Evolutionary conservation across 78 protist genomes (phyloP), one percentile per base, ranked within the genome.

Genomic region (Corallochytrium limacisporum): DNA sequence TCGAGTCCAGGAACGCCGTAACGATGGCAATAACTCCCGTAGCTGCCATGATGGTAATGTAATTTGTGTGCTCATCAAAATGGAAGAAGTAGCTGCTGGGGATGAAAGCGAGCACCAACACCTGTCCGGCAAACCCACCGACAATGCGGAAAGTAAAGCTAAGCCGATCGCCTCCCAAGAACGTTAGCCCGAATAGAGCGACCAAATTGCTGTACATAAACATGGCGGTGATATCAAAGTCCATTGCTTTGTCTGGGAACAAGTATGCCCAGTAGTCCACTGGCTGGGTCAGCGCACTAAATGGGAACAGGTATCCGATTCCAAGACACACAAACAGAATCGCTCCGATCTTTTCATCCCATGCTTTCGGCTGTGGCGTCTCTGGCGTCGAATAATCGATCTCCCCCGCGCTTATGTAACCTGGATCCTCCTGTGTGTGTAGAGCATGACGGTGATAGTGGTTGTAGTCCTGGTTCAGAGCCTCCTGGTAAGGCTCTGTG

Each of bases 1-100:
- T 54, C 15, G 69, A 65, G 32, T 65, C 69, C 57, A 65, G 9
- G 24, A 65, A 33, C 36, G 69, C 69, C n/a, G 69, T 65, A 16
- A 65, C 32, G 22, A 65, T 65, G 15, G 69, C 69, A 16, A 65
- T 48, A 6, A 46, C 42, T 6, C 51, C 69, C 24, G 69, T 65
- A 33, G 69, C 37, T 20, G 54, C 59, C 16, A 38, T 43, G 26
- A 65, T 12, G 15, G 40, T 26, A 31, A 43, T n/a, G 18, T 61
- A 12, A 26, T 53, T 53, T 0, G 0, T 0, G 0, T 18, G 20
- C 59, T 53, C 59, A 0, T 20, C 18, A 12, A 53, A 0, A 15
- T 53, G 26, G 37, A 53, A 24, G 59, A 24, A 53, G 59, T 53
- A 53, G 37, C 37, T 24, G 22, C 37, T 28, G 26, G 59, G 59